Conservation (phyloP, 2,329 filamentous ascomycete genomes). For the Sarocladium strictum region DNA sequence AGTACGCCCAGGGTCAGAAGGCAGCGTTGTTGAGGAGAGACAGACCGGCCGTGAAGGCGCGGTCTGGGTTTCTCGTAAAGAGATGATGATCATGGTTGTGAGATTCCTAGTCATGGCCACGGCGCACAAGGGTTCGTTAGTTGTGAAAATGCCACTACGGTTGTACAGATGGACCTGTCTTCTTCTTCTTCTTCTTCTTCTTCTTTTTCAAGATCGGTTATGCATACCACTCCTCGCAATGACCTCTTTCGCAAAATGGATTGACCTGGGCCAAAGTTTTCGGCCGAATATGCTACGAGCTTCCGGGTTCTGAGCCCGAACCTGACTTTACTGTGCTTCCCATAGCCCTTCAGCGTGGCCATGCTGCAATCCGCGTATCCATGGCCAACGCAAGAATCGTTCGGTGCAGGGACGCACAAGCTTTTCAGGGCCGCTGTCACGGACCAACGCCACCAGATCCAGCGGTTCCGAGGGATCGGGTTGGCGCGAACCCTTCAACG, state of each 20-base stretch:
- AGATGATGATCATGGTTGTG: slow-evolving; percentile 10
- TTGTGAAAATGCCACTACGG: neutral
- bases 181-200: neutral
- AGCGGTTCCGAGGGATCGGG: neutral
- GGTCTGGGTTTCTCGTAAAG: slow-evolving; percentile 36
- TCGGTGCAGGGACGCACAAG: neutral
- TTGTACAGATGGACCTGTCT: neutral
- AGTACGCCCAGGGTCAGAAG: slow-evolving; percentile 35
- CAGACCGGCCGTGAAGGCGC: slow-evolving; percentile 29
- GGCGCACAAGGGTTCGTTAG: neutral
- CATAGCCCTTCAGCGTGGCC: no score
- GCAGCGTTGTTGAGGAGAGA: slow-evolving; percentile 40
- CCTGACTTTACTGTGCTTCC: no score
- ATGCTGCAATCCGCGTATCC: no score
- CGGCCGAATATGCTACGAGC: no score
- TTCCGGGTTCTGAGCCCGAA: no score
- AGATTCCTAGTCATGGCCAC: neutral
- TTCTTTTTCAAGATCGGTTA: neutral
- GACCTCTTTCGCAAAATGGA: no score
- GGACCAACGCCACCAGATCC: neutral
- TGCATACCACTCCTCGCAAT: no score
- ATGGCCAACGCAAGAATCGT: neutral
- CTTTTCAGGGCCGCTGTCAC: neutral
- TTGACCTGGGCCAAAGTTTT: no score
- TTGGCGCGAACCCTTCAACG: neutral